These are phyloP conservation scores for Kwoniella dejecticola DNA, from an alignment of 768 basidiomycete genomes.

Conservation along the genomic window DNA sequence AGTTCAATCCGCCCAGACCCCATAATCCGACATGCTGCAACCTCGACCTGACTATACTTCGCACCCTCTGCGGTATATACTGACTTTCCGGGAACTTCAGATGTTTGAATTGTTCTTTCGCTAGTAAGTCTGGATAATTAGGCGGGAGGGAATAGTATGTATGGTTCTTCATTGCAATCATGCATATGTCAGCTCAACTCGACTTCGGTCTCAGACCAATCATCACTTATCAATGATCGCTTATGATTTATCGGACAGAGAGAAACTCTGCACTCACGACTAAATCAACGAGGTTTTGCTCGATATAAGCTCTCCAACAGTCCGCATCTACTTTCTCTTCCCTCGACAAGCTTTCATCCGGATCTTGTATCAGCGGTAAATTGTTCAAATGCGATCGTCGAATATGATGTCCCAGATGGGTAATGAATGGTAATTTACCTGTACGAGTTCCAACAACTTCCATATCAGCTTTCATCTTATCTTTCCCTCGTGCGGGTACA, in stretches of 20 bases:
- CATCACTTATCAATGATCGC: background rate
- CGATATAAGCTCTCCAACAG: slow-evolving; percentile 44
- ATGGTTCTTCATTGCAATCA: slow-evolving; percentile 30
- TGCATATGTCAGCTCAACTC: background rate
- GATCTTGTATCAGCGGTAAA: slow-evolving; percentile 29
- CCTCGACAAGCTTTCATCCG: slow-evolving; percentile 23
- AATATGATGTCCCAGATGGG: slow-evolving; percentile 33
- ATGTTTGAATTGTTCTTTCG: slow-evolving; percentile 20
- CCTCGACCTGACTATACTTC: slow-evolving; percentile 31
- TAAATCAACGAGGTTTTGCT: slow-evolving; percentile 40
- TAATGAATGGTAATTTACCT: slow-evolving; percentile 43
- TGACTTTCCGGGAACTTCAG: slow-evolving; percentile 26
- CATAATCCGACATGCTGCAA: slow-evolving; percentile 45
- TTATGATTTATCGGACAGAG: too few species aligned
- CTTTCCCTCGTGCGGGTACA: too few species aligned
- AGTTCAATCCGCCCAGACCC: slow-evolving; percentile 44
- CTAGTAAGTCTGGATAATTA: slow-evolving; percentile 33
- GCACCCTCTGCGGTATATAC: slow-evolving; percentile 43
- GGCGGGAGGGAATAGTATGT: slow-evolving; percentile 42
- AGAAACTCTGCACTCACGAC: slow-evolving; percentile 43
- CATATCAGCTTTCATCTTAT: background rate
- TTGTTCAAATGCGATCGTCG: slow-evolving; percentile 24
- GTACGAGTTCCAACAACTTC: too few species aligned
- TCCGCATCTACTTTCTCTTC: slow-evolving; percentile 28
- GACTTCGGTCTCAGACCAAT: background rate